Base-by-base conservation (phyloP, 2,329 filamentous ascomycete genomes). In the Mollisiaceae sp. region DNA sequence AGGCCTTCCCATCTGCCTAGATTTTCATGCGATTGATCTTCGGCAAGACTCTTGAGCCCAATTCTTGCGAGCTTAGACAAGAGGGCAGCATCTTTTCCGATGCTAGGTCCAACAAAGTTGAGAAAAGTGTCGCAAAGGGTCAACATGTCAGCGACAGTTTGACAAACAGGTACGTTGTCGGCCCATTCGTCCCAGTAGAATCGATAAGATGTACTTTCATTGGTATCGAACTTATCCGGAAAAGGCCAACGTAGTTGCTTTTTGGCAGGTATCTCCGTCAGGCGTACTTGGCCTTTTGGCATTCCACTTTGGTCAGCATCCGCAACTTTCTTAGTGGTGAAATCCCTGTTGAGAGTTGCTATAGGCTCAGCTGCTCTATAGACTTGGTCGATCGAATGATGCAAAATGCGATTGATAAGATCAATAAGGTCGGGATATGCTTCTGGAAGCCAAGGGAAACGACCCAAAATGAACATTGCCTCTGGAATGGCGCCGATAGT, bases 101-200 rank as follows among this genome's bases (percentile, higher is more conserved):
- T 94, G 74, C 93, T 93, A 68, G 96, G 89, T 1, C 95, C 94
- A 0, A 94, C 91, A 27, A 94, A 81, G 70, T 95, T 96, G 55
- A 97, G 82, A 24, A 99, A 85, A 0, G 93, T 94, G 65, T 88
- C 86, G 77, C 93, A 96, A 0, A 97, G 85, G 2, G 90, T 89
- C 77, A 98, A 95, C 15, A 99, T 85, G 75, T 99, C 95, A 68
- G 97, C 93, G 6, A 97, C 88, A 1, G 84, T 91, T 76, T 97
- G 94, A 75, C 95, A 99, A 22, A 97, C 81, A 0, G 95, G 96
- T 55, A 99, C 85, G 69, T 95, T 97, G 78, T 98, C 94, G 2
- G 89, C 85, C 95, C 95, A 99, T 72, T 98, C 95, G 65, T 97
- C 93, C 89, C 95, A 97, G 78, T 99, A 99, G 76, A 96, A 98